phyloP scores from a whole-genome alignment of 2,329 filamentous ascomycete species.

The Fusarium sororula region DNA sequence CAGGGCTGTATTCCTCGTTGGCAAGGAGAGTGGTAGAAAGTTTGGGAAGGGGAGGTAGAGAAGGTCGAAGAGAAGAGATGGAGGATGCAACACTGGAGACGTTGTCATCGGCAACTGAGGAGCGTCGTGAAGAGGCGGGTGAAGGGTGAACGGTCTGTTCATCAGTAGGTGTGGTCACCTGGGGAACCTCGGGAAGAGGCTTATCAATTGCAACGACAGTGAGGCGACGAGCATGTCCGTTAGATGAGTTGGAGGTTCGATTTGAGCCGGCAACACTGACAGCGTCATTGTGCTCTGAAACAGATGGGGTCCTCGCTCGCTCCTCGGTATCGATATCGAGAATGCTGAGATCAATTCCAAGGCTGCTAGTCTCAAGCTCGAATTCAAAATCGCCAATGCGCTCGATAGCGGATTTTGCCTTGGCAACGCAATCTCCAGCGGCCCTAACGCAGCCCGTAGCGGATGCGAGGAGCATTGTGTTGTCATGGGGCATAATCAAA shows the following conservation, averaged over 20 bases:
- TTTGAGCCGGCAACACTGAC: constrained; percentile 52
- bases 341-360: constrained; percentile 66
- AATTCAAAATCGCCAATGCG: constrained; percentile 91
- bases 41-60: constrained; percentile 65
- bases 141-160: constrained; percentile 46
- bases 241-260: constrained; percentile 49
- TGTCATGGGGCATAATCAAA: constrained; percentile 82
- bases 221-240: constrained; percentile 49
- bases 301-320: constrained; percentile 45
- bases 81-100: constrained; percentile 57
- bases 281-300: constrained; percentile 49
- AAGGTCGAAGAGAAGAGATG: constrained; percentile 57
- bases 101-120: constrained; percentile 54
- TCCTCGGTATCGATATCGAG: constrained; percentile 55
- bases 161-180: constrained; percentile 54
- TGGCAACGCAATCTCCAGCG: constrained; percentile 89
- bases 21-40: constrained; percentile 61
- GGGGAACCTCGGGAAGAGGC: constrained; percentile 72
- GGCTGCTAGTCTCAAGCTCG: constrained; percentile 68
- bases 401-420: constrained; percentile 86
- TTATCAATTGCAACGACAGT: constrained; percentile 66
- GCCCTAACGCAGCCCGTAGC: constrained; percentile 90
- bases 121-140: constrained; percentile 53
- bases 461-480: constrained; percentile 76
- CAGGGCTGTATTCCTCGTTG: constrained; percentile 59